Base-by-base conservation (phyloP, 371 early-diverging fungal genomes). In the Haplosporangium sp. region DNA sequence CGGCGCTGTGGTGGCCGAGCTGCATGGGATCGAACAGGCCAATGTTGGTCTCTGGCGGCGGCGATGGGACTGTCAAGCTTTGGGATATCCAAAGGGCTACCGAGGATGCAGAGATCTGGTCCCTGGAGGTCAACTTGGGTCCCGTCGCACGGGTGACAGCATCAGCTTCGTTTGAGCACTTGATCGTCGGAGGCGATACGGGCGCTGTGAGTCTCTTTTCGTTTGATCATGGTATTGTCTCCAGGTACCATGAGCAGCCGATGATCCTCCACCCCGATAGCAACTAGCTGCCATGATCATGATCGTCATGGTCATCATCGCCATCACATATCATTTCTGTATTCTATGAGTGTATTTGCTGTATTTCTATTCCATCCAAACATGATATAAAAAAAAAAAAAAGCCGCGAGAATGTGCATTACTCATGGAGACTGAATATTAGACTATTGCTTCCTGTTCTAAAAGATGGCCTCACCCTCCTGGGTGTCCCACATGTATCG, bases 401-500 rank as follows among this genome's bases (percentile, higher is more conserved):
- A 45, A 29, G 14, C 40, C 40, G 38, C 10, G 41, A 18, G 37
- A 36, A 41, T 53, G 18, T 38, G 8, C 54, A 53, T n/a, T 38
- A 14, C 10, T 29, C 23, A 48, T 7, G 43, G 20, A 36, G 29
- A 29, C 29, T 29, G 29, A 29, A 29, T 29, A 29, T 29, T 29
- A 29, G 29, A 23, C 43, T 57, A 57, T 43, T 57, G n/a, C 5
- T 21, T 21, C 41, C 23, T 8, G n/a, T 9, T 9, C 29, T 64
- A 76, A 42, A 79, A 73, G 16, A 73, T 29, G 6, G 73, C 69
- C 14, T 79, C 80, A 12, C 80, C 80, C 50, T 91, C 91, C 69
- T 95, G 95, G 8, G 89, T 89, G 20, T 77, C 81, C 97, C 97
- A 97, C 96, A 97, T 95, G 18, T 86, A 83, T 23, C 86, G 85